These are phyloP conservation scores for Talinum fruticosum DNA, from an alignment of 148 eudicot genomes.

Conservation along the genomic window DNA sequence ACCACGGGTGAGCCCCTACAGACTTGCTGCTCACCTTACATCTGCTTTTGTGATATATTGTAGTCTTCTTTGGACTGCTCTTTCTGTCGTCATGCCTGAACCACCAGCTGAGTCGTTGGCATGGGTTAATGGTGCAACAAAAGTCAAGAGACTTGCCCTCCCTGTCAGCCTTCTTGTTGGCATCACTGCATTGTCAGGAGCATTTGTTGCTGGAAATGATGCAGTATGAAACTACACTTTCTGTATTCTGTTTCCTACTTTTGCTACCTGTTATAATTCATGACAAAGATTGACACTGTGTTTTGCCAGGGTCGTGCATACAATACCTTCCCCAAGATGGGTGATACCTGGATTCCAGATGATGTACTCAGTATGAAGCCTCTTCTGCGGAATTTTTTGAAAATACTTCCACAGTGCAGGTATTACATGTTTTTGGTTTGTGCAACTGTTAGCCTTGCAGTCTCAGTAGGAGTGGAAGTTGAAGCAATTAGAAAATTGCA, in stretches of 20 bases:
- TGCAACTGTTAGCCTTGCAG: not conserved
- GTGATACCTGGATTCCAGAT: slow-evolving; percentile 95
- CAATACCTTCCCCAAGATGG: slow-evolving; percentile 98
- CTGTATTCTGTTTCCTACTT: not conserved
- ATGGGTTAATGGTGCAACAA: slow-evolving; percentile 91
- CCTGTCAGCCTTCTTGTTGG: slow-evolving; percentile 90
- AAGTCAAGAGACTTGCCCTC: slow-evolving; percentile 77
- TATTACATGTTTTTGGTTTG: slow-evolving; percentile 20
- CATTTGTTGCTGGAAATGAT: slow-evolving; percentile 99
- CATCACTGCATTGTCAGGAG: slow-evolving; percentile 85
- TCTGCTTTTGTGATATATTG: slow-evolving; percentile 82
- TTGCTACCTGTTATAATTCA: not conserved
- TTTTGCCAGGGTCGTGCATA: slow-evolving; percentile 77
- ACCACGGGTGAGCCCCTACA: slow-evolving; percentile 96
- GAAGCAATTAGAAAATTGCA: not conserved
- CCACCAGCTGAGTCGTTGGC: slow-evolving; percentile 87
- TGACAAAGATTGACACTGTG: not conserved
- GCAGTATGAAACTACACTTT: slow-evolving; percentile 54
- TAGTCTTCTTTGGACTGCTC: slow-evolving; percentile 94
- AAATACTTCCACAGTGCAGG: slow-evolving; percentile 93
- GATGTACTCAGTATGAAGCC: slow-evolving; percentile 85
- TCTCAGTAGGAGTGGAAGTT: not conserved
- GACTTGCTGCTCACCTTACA: slow-evolving; percentile 94
- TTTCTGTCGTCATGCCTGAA: slow-evolving; percentile 97
- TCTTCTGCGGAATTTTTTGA: slow-evolving; percentile 85